Evolutionary conservation across 345 rosid genomes (phyloP).

Genomic region (Diplotaxis tenuifolia): DNA sequence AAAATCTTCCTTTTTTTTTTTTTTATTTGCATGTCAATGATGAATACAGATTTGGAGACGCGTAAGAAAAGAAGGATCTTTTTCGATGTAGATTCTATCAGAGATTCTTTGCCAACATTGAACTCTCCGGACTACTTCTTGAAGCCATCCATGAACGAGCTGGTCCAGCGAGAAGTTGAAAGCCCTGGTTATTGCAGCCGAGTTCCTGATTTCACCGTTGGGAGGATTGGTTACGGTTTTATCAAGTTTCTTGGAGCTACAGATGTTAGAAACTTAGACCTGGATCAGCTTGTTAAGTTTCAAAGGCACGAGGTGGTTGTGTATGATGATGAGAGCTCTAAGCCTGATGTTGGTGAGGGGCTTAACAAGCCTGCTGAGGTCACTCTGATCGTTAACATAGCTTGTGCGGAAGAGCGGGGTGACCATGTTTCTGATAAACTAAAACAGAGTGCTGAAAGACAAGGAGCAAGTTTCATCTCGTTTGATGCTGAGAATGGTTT

Average conservation of each 20-base stretch:
- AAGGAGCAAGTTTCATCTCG: slow-evolving; percentile 75
- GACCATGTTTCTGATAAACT: background rate
- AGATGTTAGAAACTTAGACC: slow-evolving; percentile 68
- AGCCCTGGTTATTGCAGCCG: slow-evolving; percentile 70
- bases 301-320: slow-evolving; percentile 66
- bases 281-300: slow-evolving; percentile 72
- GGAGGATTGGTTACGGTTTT: slow-evolving; percentile 73
- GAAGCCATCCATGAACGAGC: slow-evolving; percentile 59
- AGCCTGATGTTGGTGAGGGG: slow-evolving; percentile 77
- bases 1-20: background rate
- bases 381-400: slow-evolving; percentile 49
- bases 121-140: slow-evolving; percentile 55
- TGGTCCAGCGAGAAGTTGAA: slow-evolving; percentile 47
- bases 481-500: slow-evolving; percentile 56
- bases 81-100: slow-evolving; percentile 28
- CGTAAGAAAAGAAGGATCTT: slow-evolving; percentile 14
- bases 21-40: too few species aligned
- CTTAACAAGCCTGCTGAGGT: slow-evolving; percentile 93
- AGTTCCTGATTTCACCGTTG: slow-evolving; percentile 69
- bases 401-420: slow-evolving; percentile 24
- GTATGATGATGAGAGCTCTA: slow-evolving; percentile 68
- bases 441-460: slow-evolving; percentile 50
- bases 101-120: slow-evolving; percentile 54
- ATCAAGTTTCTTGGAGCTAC: slow-evolving; percentile 74
- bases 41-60: too few species aligned